phyloP scores from a whole-genome alignment of 2,329 filamentous ascomycete genomes.

The Gnomoniopsis smithogilvyi region DNA sequence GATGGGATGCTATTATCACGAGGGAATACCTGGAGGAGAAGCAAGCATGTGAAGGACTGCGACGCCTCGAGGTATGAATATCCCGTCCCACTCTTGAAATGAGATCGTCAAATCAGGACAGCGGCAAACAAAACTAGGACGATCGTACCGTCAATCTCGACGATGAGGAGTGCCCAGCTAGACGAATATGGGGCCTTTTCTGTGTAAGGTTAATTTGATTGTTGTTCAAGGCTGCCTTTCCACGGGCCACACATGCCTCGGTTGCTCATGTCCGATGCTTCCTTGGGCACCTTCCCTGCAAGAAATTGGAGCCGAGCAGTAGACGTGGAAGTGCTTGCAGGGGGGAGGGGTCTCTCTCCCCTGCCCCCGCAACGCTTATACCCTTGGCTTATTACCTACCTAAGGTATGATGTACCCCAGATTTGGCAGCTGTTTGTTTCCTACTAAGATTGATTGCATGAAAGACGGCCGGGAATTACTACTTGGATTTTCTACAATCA shows the following conservation, averaged over 20 bases:
- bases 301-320: neutral
- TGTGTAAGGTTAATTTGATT: neutral
- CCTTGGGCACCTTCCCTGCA: neutral
- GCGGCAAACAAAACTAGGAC: neutral
- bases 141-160: neutral
- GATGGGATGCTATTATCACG: neutral
- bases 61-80: neutral
- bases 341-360: too few relatives aligned
- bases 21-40: neutral
- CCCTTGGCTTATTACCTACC: too few relatives aligned
- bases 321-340: neutral
- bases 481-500: neutral
- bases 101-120: neutral
- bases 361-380: too few relatives aligned
- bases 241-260: conserved; percentile 14
- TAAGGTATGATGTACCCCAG: neutral
- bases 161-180: neutral
- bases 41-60: neutral
- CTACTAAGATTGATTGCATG: neutral
- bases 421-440: neutral
- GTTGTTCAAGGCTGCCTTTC: neutral
- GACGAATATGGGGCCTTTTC: neutral
- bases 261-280: conserved; percentile 5
- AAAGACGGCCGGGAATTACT: neutral
- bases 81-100: neutral